Evolutionary conservation across 2,329 filamentous ascomycete species (phyloP).

Genomic region (Endoconidiophora polonica): DNA sequence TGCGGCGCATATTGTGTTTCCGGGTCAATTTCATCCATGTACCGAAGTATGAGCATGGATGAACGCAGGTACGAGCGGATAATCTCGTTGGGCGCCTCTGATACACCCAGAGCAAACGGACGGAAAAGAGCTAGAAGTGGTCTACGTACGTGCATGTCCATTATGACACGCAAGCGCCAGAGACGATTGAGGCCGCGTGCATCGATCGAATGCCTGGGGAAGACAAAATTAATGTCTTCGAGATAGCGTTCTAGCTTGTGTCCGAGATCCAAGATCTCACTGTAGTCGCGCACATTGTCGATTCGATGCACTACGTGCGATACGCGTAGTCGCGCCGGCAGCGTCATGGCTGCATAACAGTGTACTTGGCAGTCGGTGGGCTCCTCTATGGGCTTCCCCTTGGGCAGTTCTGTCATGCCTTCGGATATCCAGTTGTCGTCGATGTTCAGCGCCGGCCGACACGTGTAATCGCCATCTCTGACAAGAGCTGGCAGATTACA

Average conservation of each 20-base stretch:
- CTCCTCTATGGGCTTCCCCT: slow-evolving; percentile 33
- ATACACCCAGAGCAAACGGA: slow-evolving; percentile 35
- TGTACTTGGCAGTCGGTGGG: slow-evolving; percentile 37
- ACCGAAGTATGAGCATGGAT: slow-evolving; percentile 37
- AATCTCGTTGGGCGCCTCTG: slow-evolving; percentile 34
- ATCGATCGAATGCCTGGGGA: slow-evolving; percentile 29
- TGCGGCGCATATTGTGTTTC: slow-evolving; percentile 28
- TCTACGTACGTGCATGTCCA: slow-evolving; percentile 38
- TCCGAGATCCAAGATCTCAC: slow-evolving; percentile 35
- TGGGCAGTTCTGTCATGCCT: slow-evolving; percentile 32
- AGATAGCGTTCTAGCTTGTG: slow-evolving; percentile 35
- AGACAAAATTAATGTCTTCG: slow-evolving; percentile 37
- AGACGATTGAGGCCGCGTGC: slow-evolving; percentile 30
- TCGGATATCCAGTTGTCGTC: slow-evolving; percentile 33
- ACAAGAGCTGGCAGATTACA: slow-evolving; percentile 35
- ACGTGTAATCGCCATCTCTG: slow-evolving; percentile 36
- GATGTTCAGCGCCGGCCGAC: slow-evolving; percentile 34
- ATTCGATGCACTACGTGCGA: slow-evolving; percentile 34
- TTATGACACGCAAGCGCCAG: slow-evolving; percentile 33
- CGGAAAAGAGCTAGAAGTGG: slow-evolving; percentile 36
- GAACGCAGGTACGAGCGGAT: slow-evolving; percentile 35
- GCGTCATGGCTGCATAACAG: slow-evolving; percentile 34
- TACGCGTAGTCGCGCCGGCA: slow-evolving; percentile 32
- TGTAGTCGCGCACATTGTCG: slow-evolving; percentile 35
- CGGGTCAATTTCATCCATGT: slow-evolving; percentile 37